A percentile compares a stretch with the other conserved stretches of the same genome.
Evolutionary conservation across 768 basidiomycete species (phyloP).

Genomic region (Gloeostereum incarnatum): DNA sequence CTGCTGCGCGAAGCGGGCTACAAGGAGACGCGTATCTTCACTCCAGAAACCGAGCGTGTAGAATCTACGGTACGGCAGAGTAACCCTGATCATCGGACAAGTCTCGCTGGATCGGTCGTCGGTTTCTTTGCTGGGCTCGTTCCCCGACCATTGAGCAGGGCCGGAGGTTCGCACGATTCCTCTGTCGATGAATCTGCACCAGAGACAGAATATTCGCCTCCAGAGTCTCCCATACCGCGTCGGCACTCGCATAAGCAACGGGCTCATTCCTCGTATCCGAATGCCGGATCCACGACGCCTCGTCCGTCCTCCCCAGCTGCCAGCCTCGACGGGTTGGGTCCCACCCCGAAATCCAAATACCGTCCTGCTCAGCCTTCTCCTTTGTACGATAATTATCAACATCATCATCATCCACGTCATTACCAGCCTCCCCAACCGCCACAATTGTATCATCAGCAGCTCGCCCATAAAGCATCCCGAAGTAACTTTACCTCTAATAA

Average conservation of each 20-base stretch:
- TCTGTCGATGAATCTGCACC: no score
- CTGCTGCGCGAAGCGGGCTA: conserved; percentile 83
- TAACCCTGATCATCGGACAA: conserved; percentile 20
- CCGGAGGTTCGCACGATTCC: conserved; percentile 2
- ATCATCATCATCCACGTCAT: no score
- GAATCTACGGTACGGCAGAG: conserved; percentile 18
- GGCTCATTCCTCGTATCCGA: no score
- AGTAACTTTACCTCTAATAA: neutral
- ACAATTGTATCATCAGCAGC: neutral
- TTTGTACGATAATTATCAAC: no score
- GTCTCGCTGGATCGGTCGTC: conserved; percentile 46
- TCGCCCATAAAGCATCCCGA: neutral
- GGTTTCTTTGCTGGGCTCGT: conserved; percentile 61
- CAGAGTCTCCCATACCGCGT: no score
- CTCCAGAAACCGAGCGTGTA: conserved; percentile 64
- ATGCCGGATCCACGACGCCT: no score
- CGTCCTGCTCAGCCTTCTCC: no score
- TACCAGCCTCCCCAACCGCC: no score
- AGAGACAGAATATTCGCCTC: neutral
- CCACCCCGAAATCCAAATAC: neutral
- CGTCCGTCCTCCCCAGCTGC: no score
- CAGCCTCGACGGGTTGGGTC: neutral
- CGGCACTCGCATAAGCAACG: no score
- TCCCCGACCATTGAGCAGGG: conserved; percentile 18
- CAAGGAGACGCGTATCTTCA: conserved; percentile 86